Percentiles rank a stretch among this genome's conserved stretches.
Conservation (phyloP, 768 basidiomycete species). For the Termitomyces heimii region DNA sequence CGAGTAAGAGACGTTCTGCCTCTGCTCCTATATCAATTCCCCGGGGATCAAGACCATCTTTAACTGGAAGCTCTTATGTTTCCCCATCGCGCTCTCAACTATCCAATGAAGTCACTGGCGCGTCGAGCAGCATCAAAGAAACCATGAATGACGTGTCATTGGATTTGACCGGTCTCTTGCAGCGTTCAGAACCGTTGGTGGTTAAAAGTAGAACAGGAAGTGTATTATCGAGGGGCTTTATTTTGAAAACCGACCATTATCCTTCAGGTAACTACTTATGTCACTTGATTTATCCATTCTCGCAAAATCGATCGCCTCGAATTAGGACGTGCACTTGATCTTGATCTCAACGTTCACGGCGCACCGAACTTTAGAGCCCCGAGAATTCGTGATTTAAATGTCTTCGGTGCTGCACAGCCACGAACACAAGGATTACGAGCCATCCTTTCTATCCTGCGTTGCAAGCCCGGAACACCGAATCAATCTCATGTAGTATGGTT, state of each 20-base stretch:
- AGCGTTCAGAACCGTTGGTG: conserved; percentile 63
- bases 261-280: conserved; percentile 49
- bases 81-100: conserved; percentile 6
- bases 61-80: conserved; percentile 7
- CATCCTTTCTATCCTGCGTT: conserved; percentile 79
- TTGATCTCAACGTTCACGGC: conserved; percentile 88
- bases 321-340: conserved; percentile 79
- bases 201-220: conserved; percentile 82
- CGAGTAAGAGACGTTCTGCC: conserved; percentile 7
- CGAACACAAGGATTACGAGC: conserved; percentile 88
- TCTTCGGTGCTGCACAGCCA: conserved; percentile 95
- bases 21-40: conserved; percentile 15
- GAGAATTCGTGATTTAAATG: conserved; percentile 72
- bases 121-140: conserved; percentile 10
- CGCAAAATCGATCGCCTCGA: background rate
- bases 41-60: conserved; percentile 8
- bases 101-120: conserved; percentile 6
- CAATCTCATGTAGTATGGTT: conserved; percentile 89
- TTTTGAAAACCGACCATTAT: conserved; percentile 91
- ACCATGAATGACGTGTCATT: conserved; percentile 26
- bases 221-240: conserved; percentile 83
- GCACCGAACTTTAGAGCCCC: conserved; percentile 94
- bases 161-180: conserved; percentile 58
- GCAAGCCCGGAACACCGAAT: conserved; percentile 55
- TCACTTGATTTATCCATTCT: background rate